phyloP scores from a whole-genome alignment of 257 asterid genomes.

The Scutellaria galericulata region DNA sequence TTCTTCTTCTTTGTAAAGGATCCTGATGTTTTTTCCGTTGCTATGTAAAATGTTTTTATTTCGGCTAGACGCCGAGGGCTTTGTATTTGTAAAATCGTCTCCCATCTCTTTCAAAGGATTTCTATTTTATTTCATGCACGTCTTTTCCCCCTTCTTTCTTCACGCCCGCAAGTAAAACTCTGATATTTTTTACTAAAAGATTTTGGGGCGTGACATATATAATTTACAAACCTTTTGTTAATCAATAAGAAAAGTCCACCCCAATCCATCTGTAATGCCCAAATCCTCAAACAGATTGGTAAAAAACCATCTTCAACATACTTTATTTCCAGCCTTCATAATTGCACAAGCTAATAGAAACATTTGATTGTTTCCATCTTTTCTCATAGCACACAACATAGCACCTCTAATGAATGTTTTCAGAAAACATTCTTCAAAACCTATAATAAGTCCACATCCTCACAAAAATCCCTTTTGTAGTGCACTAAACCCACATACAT shows the following conservation, averaged over 20 bases:
- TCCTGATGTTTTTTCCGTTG: too few species aligned
- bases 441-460: background rate
- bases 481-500: background rate
- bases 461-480: background rate
- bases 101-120: too few species aligned
- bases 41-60: too few species aligned
- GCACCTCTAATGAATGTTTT: background rate
- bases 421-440: background rate
- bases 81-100: too few species aligned
- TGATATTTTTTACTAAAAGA: too few species aligned
- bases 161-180: too few species aligned
- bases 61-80: too few species aligned
- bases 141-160: too few species aligned
- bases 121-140: too few species aligned
- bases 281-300: background rate
- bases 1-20: too few species aligned
- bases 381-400: background rate
- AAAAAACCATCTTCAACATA: background rate
- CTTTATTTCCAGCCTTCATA: background rate
- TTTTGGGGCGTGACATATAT: too few species aligned
- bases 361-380: background rate
- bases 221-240: background rate
- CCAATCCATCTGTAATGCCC: background rate
- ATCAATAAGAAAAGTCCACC: background rate
- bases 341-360: background rate